Evolutionary conservation across 2,329 filamentous ascomycete genomes (phyloP), one percentile per base, ranked within the genome.

Genomic region (Pseudonectria buxi): DNA sequence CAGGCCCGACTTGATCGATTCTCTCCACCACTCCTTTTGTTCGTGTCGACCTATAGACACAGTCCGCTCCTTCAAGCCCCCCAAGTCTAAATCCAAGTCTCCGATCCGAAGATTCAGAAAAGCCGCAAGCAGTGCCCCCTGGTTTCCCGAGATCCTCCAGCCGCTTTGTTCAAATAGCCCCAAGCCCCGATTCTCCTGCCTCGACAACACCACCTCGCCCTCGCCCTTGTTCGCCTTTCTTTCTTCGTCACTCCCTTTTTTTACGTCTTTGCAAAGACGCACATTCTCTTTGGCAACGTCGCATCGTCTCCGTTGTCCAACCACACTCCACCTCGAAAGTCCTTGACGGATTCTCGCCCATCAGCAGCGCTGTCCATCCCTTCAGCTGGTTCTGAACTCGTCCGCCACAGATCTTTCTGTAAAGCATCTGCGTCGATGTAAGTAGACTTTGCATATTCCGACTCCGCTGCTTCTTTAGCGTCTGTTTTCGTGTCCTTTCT

Each of bases 41-140:
- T 51, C 50, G 51, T 56, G 54, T 57, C 45, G n/a, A n/a, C n/a
- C 49, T 47, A 38, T 44, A 47, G 51, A 56, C 49, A 50, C 54
- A 52, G 52, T 56, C 51, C 54, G 56, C 46, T 57, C 54, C 49
- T 57, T 53, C 40, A 37, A 37, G 39, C 29, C 16, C 38, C 36
- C 33, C 49, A 47, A 49, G 33, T 32, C 36, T 45, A 28, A 24
- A 46, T 31, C 42, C 10, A 22, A 18, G 29, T 15, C 9, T 18
- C 28, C 28, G 14, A 30, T 14, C 24, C 18, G 24, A 32, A 32
- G 30, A 53, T 50, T 48, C 48, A 50, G 45, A 53, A 49, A 53
- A 50, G 44, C 35, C 29, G 43, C 37, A 37, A 40, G 47, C 49
- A 37, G 44, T 46, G 41, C 41, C 39, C 40, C 37, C 30, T 35